Conservation (phyloP, 306 rosid genomes). For the Dryas drummondii region DNA sequence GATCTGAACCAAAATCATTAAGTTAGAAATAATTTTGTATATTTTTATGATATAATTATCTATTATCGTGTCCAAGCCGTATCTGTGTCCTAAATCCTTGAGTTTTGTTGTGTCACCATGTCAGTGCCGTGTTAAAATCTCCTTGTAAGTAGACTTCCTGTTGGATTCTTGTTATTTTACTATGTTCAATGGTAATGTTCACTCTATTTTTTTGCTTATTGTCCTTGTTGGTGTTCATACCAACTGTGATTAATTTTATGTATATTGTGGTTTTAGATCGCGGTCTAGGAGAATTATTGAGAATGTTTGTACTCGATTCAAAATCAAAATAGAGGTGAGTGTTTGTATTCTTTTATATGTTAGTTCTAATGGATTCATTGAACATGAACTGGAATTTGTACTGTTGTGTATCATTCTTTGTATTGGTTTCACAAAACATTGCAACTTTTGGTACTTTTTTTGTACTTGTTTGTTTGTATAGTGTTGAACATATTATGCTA, state of each 20-base stretch:
- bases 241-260: conserved; percentile 13
- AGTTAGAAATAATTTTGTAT: too few relatives aligned
- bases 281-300: conserved; percentile 78
- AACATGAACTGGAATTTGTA: neutral
- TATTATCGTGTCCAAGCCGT: too few relatives aligned
- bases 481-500: neutral
- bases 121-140: neutral
- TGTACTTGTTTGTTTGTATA: neutral
- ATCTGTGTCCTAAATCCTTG: too few relatives aligned
- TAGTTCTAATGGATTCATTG: conserved; percentile 6
- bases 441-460: neutral
- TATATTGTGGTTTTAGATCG: conserved; percentile 47
- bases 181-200: neutral
- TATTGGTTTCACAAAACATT: neutral
- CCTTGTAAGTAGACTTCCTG: neutral
- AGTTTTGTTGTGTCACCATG: neutral
- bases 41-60: too few relatives aligned
- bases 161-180: neutral
- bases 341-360: conserved; percentile 14
- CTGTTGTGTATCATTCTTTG: neutral
- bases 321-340: conserved; percentile 71
- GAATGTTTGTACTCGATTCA: conserved; percentile 57
- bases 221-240: conserved; percentile 19
- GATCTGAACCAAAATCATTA: too few relatives aligned
- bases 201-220: neutral